These are phyloP conservation scores for Castanospermum australe DNA, from an alignment of 306 rosid species.

Conservation along the genomic window DNA sequence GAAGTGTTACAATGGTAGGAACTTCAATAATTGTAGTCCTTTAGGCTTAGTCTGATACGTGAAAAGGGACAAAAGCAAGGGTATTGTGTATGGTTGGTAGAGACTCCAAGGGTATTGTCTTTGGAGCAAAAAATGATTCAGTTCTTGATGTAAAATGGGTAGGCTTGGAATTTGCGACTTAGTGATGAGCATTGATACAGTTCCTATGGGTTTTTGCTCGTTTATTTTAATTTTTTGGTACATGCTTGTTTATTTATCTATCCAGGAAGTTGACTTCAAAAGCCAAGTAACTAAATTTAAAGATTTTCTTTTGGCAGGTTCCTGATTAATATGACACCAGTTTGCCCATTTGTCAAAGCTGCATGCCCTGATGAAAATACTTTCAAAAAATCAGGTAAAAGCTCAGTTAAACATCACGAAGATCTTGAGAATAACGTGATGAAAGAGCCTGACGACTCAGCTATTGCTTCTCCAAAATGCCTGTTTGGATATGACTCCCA, in stretches of 20 bases:
- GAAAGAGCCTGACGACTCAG: slow-evolving; percentile 38
- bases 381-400: slow-evolving; percentile 45
- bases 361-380: slow-evolving; percentile 68
- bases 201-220: neutral
- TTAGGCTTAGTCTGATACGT: neutral
- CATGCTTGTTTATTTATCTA: neutral
- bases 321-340: slow-evolving; percentile 65
- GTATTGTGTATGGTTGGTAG: too few species aligned
- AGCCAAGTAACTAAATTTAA: neutral
- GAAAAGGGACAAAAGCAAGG: too few species aligned
- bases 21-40: too few species aligned
- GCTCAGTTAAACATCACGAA: slow-evolving; percentile 37
- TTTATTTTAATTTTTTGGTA: too few species aligned
- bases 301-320: slow-evolving; percentile 30
- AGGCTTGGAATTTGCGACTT: neutral
- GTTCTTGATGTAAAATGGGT: neutral
- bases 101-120: neutral
- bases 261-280: neutral
- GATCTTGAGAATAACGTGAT: slow-evolving; percentile 43
- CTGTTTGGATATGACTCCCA: slow-evolving; percentile 86
- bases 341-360: slow-evolving; percentile 92
- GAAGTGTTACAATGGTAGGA: too few species aligned
- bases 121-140: neutral
- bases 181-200: neutral
- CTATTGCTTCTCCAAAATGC: slow-evolving; percentile 57